A percentile compares a stretch with the other conserved stretches of the same genome.
These are phyloP conservation scores for Cadophora luteo-olivacea DNA, from an alignment of 2,329 filamentous ascomycete genomes.

Conservation along the genomic window DNA sequence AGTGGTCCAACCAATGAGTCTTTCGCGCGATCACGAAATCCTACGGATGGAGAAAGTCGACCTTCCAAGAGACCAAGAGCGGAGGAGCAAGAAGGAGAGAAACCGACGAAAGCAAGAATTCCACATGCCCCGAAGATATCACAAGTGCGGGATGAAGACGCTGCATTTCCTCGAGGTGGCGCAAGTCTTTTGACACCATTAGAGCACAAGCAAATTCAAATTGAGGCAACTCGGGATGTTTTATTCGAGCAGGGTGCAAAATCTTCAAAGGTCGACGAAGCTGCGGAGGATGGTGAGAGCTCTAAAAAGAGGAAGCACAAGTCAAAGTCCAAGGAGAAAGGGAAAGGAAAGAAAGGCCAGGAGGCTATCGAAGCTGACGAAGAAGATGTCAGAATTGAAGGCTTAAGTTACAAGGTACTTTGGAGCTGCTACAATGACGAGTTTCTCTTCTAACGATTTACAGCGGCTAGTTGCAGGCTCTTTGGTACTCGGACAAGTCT, in stretches of 20 bases:
- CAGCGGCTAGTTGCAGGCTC: slow-evolving; percentile 86
- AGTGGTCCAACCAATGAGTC: slow-evolving; percentile 44
- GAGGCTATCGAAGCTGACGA: slow-evolving; percentile 53
- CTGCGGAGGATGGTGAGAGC: slow-evolving; percentile 39
- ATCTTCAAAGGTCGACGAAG: slow-evolving; percentile 50
- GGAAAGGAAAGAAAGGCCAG: slow-evolving; percentile 59
- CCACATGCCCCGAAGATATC: slow-evolving; percentile 42
- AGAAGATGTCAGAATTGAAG: slow-evolving; percentile 75
- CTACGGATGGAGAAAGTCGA: slow-evolving; percentile 35
- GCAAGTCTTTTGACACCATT: slow-evolving; percentile 89
- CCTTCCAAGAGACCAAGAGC: slow-evolving; percentile 42
- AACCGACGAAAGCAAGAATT: slow-evolving; percentile 30
- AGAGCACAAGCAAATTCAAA: slow-evolving; percentile 95
- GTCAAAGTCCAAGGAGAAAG: slow-evolving; percentile 58
- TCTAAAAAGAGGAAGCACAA: slow-evolving; percentile 59
- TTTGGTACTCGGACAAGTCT: slow-evolving; percentile 85
- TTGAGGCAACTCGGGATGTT: slow-evolving; percentile 91
- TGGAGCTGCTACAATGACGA: slow-evolving; percentile 5
- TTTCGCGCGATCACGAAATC: slow-evolving; percentile 42
- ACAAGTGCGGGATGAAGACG: slow-evolving; percentile 78
- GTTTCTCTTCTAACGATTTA: slow-evolving; percentile 43
- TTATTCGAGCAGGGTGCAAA: slow-evolving; percentile 77
- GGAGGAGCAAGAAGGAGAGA: slow-evolving; percentile 37
- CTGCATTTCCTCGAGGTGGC: slow-evolving; percentile 90
- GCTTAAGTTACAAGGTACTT: slow-evolving; percentile 85